Base-by-base conservation (phyloP, 139 green algal genomes). In the Chlamydomonas schloesseri region DNA sequence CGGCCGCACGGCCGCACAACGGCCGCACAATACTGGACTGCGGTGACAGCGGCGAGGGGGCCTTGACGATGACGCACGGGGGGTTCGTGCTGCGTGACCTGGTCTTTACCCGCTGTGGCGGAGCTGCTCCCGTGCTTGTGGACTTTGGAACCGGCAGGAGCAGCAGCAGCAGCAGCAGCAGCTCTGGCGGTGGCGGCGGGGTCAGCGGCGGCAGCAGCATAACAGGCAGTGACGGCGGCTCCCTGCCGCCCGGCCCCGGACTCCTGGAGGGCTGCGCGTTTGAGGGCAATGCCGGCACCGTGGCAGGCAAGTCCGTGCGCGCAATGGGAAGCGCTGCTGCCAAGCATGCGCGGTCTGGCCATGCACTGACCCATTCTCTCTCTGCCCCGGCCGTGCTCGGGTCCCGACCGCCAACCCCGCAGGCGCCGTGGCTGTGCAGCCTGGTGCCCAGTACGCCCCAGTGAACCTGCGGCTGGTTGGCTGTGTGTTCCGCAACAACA, bases 341-440 rank as follows among this genome's bases (percentile, higher is more conserved):
- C 10, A 17, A 5, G 20, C 55, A 62, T 28, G 55, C 6, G 21
- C 2, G 20, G 2, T n/a, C n/a, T n/a, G n/a, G n/a, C n/a, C n/a
- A n/a, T n/a, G n/a, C n/a, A n/a, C n/a, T n/a, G n/a, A n/a, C n/a
- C n/a, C n/a, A n/a, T n/a, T n/a, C n/a, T n/a, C n/a, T n/a, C n/a
- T n/a, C n/a, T n/a, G n/a, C n/a, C n/a, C n/a, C n/a, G n/a, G n/a
- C n/a, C n/a, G n/a, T n/a, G n/a, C n/a, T n/a, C n/a, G n/a, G n/a
- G n/a, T n/a, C n/a, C n/a, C n/a, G n/a, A n/a, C n/a, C n/a, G n/a
- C n/a, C n/a, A n/a, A n/a, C n/a, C 31, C 46, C n/a, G 11, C 71
- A 78, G 71, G 71, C 15, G 71, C 26, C 60, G 46, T 78, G 71
- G 71, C 71, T 46, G 71, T 78, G 70, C 14, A 55, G 17, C 37